Evolutionary conservation across 108 stramenopile species (phyloP), one percentile per base, ranked within the genome.

Genomic region (Asterionellopsis glacialis): DNA sequence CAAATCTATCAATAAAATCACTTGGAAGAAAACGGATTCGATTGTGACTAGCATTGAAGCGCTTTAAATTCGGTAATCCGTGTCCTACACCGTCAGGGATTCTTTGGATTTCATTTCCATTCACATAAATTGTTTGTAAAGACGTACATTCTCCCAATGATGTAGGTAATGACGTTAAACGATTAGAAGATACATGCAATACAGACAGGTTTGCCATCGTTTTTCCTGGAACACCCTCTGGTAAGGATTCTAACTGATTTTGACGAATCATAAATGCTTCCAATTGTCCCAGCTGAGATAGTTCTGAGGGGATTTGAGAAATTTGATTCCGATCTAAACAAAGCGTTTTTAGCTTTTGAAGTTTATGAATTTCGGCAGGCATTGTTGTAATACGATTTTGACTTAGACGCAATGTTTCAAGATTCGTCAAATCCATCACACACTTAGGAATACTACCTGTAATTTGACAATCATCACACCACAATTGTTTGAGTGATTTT

Each of bases 391-490:
- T 57, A 28, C 62, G 55, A 64, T 86, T 86, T 43, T 70, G 57
- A 40, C 72, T 70, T 39, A 81, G 52, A 25, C 77, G 72, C 40
- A 86, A 64, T 7, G 53, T 58, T 23, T 75, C 52, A 39, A 86
- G 61, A 12, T 73, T 50, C 13, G 64, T 7, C 18, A 86, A 40
- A 22, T 72, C 40, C 18, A 67, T 33, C 1, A 85, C 40, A 11
- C 66, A 65, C 1, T 38, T 15, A 11, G 84, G 81, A 27, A 85
- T 59, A 0, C 45, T 15, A 11, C 81, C 81, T 11, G 63, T 50
- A 48, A 85, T 60, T 28, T 62, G 55, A 57, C 84, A 85, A 68
- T 85, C 79, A 39, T 85, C 84, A 45, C 75, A 67, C 81, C 79
- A 85, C n/a, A 85, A 42, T 57, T 77, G 63, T 41, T 73, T 61